These are phyloP conservation scores for Cicer cuneatum DNA, from an alignment of 306 rosid species.

Conservation along the genomic window DNA sequence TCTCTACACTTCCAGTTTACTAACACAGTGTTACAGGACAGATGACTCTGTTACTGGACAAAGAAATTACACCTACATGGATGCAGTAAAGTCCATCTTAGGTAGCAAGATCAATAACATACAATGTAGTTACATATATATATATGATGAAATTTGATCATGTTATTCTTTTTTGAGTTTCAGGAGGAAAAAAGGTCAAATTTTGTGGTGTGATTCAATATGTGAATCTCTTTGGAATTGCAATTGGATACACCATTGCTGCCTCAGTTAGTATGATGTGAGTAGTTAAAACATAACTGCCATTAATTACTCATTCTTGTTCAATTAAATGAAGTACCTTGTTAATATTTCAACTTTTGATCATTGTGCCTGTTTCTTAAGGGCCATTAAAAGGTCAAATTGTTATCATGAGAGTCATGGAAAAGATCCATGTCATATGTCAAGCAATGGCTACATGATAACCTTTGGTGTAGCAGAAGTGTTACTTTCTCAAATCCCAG, in stretches of 20 bases:
- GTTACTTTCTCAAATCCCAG: slow-evolving; percentile 74
- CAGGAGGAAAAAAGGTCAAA: slow-evolving; percentile 71
- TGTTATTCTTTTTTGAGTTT: slow-evolving; percentile 34
- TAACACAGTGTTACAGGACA: slow-evolving; percentile 63
- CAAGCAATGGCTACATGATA: slow-evolving; percentile 80
- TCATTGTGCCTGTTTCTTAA: slow-evolving; percentile 22
- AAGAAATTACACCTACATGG: slow-evolving; percentile 86
- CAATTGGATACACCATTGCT: slow-evolving; percentile 77
- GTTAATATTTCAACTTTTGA: no score
- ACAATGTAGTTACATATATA: not conserved
- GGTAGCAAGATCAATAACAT: slow-evolving; percentile 45
- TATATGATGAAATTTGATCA: slow-evolving; percentile 8
- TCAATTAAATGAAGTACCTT: not conserved
- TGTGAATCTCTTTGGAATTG: slow-evolving; percentile 68
- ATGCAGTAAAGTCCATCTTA: slow-evolving; percentile 73
- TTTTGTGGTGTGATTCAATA: slow-evolving; percentile 72
- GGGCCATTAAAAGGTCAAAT: slow-evolving; percentile 80
- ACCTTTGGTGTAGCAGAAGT: slow-evolving; percentile 70
- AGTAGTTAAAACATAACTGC: slow-evolving; percentile 49
- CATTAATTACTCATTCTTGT: slow-evolving; percentile 3
- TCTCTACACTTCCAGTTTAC: slow-evolving; percentile 65
- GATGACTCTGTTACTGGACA: slow-evolving; percentile 64
- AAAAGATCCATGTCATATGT: slow-evolving; percentile 75
- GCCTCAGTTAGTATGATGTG: slow-evolving; percentile 91
- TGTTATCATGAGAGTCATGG: slow-evolving; percentile 77